A percentile compares a stretch with the other conserved stretches of the same genome.
Evolutionary conservation across 768 basidiomycete species (phyloP).

Genomic region (Suillus discolor): DNA sequence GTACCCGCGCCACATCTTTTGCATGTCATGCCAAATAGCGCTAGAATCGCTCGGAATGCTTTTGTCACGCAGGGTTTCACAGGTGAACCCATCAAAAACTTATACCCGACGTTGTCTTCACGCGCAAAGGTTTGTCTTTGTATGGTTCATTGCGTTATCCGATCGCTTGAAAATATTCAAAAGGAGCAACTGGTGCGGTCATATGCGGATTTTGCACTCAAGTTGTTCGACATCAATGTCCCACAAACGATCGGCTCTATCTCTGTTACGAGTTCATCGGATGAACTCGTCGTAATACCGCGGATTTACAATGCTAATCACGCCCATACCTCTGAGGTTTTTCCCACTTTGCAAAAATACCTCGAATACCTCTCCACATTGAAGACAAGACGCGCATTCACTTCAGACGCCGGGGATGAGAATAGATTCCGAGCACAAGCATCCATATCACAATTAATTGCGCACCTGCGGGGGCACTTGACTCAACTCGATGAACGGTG

Average conservation of each 20-base stretch:
- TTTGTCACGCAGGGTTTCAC: constrained; percentile 4
- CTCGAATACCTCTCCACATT: constrained; percentile 1
- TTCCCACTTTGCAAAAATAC: constrained; percentile 9
- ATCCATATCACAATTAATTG: constrained; percentile 9
- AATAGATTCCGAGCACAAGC: constrained; percentile 10
- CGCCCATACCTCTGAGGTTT: background rate
- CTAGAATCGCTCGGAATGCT: background rate
- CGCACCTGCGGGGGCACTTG: constrained; percentile 1
- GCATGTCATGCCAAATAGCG: background rate
- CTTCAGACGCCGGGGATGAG: constrained; percentile 7
- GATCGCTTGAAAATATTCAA: background rate
- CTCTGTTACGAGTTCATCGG: background rate
- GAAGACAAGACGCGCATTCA: constrained; percentile 9
- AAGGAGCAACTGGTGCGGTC: constrained; percentile 15
- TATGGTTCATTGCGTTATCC: background rate
- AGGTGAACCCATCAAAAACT: background rate
- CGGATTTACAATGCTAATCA: background rate
- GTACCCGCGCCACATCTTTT: constrained; percentile 7
- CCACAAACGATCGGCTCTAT: constrained; percentile 11
- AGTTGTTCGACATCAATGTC: constrained; percentile 10
- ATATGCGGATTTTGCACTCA: constrained; percentile 15
- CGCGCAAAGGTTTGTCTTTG: constrained; percentile 5
- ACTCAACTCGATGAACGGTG: background rate
- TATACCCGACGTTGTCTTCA: constrained; percentile 6
- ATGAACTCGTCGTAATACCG: constrained; percentile 8